A percentile compares a stretch with the other conserved stretches of the same genome.
Conservation (phyloP, 2,329 filamentous ascomycete genomes). For the Daldinia sp. region DNA sequence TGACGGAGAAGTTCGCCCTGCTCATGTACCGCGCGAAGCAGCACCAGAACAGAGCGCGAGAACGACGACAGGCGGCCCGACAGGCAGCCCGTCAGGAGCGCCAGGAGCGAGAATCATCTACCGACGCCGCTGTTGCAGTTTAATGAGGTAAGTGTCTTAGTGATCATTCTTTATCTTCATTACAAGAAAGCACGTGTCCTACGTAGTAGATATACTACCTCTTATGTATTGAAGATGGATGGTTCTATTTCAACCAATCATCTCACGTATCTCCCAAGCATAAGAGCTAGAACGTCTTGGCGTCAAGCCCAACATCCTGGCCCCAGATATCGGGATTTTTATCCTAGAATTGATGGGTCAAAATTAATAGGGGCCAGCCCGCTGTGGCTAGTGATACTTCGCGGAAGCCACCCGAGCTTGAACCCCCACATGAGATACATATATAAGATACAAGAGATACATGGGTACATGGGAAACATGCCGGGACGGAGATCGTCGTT, state of each 20-base stretch:
- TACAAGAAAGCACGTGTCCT: background rate
- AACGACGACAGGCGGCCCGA: slow-evolving; percentile 1
- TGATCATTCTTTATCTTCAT: background rate
- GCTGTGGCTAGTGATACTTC: slow-evolving; percentile 31
- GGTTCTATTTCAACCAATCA: slow-evolving; percentile 22
- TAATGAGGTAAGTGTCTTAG: slow-evolving; percentile 31
- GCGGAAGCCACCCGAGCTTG: slow-evolving; percentile 15
- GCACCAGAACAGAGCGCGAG: background rate
- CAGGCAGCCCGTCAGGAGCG: slow-evolving; percentile 14
- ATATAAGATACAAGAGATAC: background rate
- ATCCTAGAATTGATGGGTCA: slow-evolving; percentile 2
- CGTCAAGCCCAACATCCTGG: slow-evolving; percentile 15
- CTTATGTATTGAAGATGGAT: slow-evolving; percentile 3
- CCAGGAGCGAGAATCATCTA: slow-evolving; percentile 19
- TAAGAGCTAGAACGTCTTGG: slow-evolving; percentile 21
- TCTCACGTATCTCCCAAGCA: slow-evolving; percentile 26
- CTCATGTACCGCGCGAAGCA: slow-evolving; percentile 44
- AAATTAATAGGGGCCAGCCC: background rate
- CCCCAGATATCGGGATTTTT: slow-evolving; percentile 18
- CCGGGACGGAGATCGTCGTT: slow-evolving; percentile 19
- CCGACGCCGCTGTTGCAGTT: slow-evolving; percentile 12
- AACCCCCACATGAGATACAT: slow-evolving; percentile 21
- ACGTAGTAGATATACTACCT: background rate
- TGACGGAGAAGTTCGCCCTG: slow-evolving; percentile 45
- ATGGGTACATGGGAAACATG: background rate